Evolutionary conservation across 495 filamentous ascomycete species (phyloP).

Genomic region (Hypoxylon lenormandii): DNA sequence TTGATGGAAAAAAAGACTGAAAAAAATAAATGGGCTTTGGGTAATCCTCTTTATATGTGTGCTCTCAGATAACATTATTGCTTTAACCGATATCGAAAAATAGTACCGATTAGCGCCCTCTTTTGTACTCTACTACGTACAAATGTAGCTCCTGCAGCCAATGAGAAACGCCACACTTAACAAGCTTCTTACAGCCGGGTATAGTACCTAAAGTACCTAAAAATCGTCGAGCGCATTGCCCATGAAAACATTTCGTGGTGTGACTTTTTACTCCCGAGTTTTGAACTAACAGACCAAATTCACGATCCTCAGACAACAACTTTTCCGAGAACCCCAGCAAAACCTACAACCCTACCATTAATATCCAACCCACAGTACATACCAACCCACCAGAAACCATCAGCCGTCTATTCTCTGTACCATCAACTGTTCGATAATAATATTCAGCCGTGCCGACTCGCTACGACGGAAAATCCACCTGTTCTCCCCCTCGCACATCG

Average conservation of each 20-base stretch:
- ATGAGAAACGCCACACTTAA: constrained; percentile 30
- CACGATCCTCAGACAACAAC: constrained; percentile 7
- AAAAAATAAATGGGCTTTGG: constrained; percentile 33
- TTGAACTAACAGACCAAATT: constrained; percentile 16
- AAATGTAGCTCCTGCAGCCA: constrained; percentile 17
- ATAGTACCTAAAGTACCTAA: background rate
- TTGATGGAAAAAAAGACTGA: constrained; percentile 52
- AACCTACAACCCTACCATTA: too few species aligned
- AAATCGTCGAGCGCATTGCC: constrained; percentile 34
- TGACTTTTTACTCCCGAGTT: constrained; percentile 38
- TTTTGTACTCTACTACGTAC: too few species aligned
- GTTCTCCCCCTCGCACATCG: background rate
- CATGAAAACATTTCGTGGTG: constrained; percentile 45
- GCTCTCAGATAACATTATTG: too few species aligned
- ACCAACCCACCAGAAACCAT: background rate
- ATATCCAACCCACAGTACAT: background rate
- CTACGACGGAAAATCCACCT: background rate
- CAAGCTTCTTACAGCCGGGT: constrained; percentile 21
- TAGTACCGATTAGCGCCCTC: constrained; percentile 22
- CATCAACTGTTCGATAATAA: background rate
- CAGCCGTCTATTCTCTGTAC: background rate
- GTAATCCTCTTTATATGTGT: too few species aligned
- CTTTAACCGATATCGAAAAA: too few species aligned
- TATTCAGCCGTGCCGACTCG: constrained; percentile 16
- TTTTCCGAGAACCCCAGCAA: background rate